Base-by-base conservation (phyloP, 2,329 filamentous ascomycete species). In the Arthrobotrys conoides region DNA sequence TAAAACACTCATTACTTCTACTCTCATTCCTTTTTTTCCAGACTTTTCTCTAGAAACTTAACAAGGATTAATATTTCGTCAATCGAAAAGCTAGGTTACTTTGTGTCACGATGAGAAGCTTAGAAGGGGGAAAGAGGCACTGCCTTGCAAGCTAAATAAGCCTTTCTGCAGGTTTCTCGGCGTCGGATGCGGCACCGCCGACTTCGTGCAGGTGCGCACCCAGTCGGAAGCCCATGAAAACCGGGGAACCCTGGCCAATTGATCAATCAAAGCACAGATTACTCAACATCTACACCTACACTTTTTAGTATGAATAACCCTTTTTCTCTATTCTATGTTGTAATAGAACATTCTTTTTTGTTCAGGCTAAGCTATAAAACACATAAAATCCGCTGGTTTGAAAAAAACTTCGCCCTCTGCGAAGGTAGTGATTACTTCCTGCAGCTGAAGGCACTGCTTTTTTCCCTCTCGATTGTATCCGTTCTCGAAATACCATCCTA, bases 101-200 rank as follows among this genome's bases (percentile, higher is more conserved):
- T 57, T 57, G 53, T 57, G 53, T 57, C 24, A 57, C 53, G 27
- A 30, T 6, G 27, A 6, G 27, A 6, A 30, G 27, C n/a, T n/a
- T n/a, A n/a, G 27, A 6, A 6, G 6, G 6, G 27, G 6, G 2
- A 33, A 57, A n/a, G 2, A 55, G 6, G 53, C 53, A 57, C 24
- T 9, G 27, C 53, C 30, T 18, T 18, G 8, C 12, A 57, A 46
- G 41, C 41, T 12, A 46, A 57, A 30, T 20, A 57, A 57, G 30
- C 53, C 27, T 57, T 57, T 46, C 36, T 38, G 36, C 36, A 38
- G 36, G 12, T 38, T 10, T 12, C 53, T 57, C 53, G 53, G 53
- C 30, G n/a, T 57, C 53, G 53, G 53, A 57, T 57, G 53, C 53
- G 53, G 53, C 53, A 38, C 53, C 53, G 30, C 53, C 53, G 53